Percentiles rank a stretch among this genome's conserved stretches.
Evolutionary conservation across 2,329 filamentous ascomycete species (phyloP).

Genomic region (Fusarium sp.): DNA sequence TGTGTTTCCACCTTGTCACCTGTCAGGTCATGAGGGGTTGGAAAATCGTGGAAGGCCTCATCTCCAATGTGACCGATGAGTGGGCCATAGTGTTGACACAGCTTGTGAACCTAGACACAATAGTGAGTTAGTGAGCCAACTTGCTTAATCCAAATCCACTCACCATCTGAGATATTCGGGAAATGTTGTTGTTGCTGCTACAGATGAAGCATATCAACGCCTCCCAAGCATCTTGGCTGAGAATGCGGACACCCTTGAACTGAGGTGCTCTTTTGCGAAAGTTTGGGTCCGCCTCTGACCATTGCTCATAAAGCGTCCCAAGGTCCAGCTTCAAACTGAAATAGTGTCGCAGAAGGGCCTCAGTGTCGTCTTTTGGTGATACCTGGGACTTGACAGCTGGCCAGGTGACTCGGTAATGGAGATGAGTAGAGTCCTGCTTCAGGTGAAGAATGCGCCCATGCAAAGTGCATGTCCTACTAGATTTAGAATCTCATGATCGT

Average conservation of each 20-base stretch:
- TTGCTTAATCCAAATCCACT: background rate
- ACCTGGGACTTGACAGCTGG: conserved; percentile 47
- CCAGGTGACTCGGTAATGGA: conserved; percentile 84
- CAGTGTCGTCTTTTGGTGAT: conserved; percentile 70
- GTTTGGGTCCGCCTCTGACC: conserved; percentile 87
- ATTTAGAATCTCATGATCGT: conserved; percentile 10
- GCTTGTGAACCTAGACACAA: conserved; percentile 75
- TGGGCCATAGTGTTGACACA: conserved; percentile 87
- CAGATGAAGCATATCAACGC: conserved; percentile 94
- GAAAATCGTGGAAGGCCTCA: conserved; percentile 88
- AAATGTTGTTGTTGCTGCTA: conserved; percentile 98
- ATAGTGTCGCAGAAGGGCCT: conserved; percentile 82
- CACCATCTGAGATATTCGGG: conserved; percentile 94
- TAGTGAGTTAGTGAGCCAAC: background rate
- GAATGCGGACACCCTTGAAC: conserved; percentile 91
- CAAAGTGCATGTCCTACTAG: conserved; percentile 79
- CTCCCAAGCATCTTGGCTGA: conserved; percentile 97
- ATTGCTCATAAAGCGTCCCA: conserved; percentile 81
- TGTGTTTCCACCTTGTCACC: conserved; percentile 81
- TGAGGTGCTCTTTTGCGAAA: conserved; percentile 88
- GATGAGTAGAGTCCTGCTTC: conserved; percentile 80
- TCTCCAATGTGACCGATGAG: conserved; percentile 77
- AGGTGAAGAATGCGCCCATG: conserved; percentile 87
- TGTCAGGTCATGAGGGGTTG: conserved; percentile 78
- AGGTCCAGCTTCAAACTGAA: conserved; percentile 88